Evolutionary conservation across 331 rosid genomes (phyloP).

Genomic region (Rosa hybrid): DNA sequence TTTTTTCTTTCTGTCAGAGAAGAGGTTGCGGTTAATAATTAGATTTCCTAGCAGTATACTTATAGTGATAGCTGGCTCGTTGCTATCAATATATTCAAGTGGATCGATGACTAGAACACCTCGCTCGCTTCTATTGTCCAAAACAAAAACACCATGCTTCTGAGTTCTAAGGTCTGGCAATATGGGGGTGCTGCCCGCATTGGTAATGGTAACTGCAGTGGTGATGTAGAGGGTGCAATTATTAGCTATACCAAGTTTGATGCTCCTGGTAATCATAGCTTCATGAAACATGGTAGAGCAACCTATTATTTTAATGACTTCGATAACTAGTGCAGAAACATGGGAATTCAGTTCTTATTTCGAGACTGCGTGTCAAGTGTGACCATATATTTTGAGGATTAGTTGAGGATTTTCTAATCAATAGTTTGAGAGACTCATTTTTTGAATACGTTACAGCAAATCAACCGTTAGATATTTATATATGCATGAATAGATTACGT

Average conservation of each 20-base stretch:
- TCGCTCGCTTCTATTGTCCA: no score
- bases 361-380: background rate
- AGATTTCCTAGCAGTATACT: no score
- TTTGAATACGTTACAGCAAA: no score
- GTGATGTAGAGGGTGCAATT: constrained; percentile 9
- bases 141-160: background rate
- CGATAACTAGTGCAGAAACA: constrained; percentile 1
- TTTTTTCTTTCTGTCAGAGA: no score
- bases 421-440: no score
- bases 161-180: background rate
- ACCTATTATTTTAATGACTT: background rate
- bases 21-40: no score
- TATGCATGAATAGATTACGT: no score
- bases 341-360: background rate
- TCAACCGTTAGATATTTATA: no score
- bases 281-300: constrained; percentile 8
- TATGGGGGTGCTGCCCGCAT: background rate
- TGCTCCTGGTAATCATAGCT: constrained; percentile 1
- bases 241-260: constrained; percentile 5
- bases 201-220: background rate
- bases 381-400: background rate
- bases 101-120: background rate
- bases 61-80: background rate
- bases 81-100: background rate
- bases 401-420: no score